Evolutionary conservation across 306 rosid genomes (phyloP), one percentile per base, ranked within the genome.

Genomic region (Inga leiocalycina): DNA sequence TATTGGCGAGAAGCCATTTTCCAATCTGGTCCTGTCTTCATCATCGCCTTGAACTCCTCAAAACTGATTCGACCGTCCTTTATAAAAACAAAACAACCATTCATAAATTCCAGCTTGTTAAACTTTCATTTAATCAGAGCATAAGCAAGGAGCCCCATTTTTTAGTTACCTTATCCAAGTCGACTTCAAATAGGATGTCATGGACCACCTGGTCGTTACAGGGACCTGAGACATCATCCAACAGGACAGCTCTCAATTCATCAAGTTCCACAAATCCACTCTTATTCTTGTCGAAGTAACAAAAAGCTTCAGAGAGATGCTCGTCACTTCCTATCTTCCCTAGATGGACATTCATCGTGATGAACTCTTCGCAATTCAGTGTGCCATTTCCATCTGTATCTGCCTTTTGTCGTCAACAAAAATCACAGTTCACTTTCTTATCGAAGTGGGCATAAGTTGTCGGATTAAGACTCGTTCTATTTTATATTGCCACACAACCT

Each of bases 1-100:
- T 93, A 93, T 64, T 93, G 98, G 10, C 98, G 95, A 52, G 98
- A 95, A 19, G 97, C 85, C 98, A 95, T 93, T 88, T 95, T 95
- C 98, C 98, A 95, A 73, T 93, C 95, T 84, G 85, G 90, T 44
- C 98, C 98, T 44, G 93, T 83, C 86, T 89, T 93, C 97, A 92
- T 91, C 98, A 95, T 95, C 48, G 94, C 94, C 84, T 87, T 92
- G 80, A 95, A 95, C 86, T 93, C 98, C 54, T 89, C 91, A 74
- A 82, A 95, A 86, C 97, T 87, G 82, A 95, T 91, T 79, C 93
- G 87, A 10, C 98, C 98, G 19, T 95, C 98, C 98, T 95, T 75
- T 56, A 72, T 4, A 11, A 46, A 71, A 81, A 83, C 39, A 74
- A 9, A 30, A 7, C 24, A 48, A 64, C 80, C 17, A 59, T 68